Conservation (phyloP, 164 flowering plant species). For the Tinospora cordifolia region DNA sequence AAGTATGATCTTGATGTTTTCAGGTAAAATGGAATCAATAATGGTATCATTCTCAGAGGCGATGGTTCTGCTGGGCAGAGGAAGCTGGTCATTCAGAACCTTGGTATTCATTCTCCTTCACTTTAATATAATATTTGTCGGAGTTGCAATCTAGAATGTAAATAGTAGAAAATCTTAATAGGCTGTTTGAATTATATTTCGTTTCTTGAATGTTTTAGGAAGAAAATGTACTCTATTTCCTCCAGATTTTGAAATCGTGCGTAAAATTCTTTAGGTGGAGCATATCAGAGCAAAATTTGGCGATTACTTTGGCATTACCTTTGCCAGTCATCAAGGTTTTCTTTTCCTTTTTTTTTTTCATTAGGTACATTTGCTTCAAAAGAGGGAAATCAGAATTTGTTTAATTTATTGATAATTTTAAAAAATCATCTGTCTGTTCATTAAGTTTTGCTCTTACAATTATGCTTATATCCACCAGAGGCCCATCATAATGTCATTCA, state of each 20-base stretch:
- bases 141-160: no score
- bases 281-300: conserved; percentile 69
- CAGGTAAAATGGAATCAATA: conserved; percentile 76
- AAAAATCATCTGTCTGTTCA: no score
- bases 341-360: not conserved
- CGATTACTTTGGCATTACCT: conserved; percentile 91
- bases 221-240: conserved; percentile 5
- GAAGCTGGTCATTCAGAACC: conserved; percentile 71
- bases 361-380: no score
- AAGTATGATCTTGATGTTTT: conserved; percentile 73
- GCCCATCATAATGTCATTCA: conserved; percentile 86
- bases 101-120: conserved; percentile 31
- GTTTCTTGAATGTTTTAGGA: no score
- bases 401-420: no score
- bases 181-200: no score
- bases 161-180: no score
- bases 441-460: not conserved
- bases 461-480: conserved; percentile 38
- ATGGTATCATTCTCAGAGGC: conserved; percentile 87
- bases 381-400: no score
- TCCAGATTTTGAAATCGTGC: no score
- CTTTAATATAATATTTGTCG: not conserved
- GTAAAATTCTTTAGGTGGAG: conserved; percentile 42
- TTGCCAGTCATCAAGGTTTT: conserved; percentile 91
- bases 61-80: conserved; percentile 98